Evolutionary conservation across 164 flowering plant species (phyloP), one percentile per base, ranked within the genome.

Genomic region (Vitis rupestris): DNA sequence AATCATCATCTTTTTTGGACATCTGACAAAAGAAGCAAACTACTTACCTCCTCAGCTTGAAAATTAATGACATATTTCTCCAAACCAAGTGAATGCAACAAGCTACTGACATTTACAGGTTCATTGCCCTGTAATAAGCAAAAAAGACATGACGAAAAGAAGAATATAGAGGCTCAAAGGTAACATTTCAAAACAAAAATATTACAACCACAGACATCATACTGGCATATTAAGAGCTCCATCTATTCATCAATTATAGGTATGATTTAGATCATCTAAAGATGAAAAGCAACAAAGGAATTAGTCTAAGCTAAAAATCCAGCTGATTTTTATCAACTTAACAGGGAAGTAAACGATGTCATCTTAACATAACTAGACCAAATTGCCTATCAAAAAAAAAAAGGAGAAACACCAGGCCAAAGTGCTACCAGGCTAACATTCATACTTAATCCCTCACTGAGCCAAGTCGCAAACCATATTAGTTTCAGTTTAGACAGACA

Each of bases 31-130:
- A 56, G 27, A 48, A 69, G 59, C 31, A 66, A 31, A 47, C 11
- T 13, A 68, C 83, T 77, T 55, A 84, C 87, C 67, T 84, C 87
- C 72, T 84, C 87, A 47, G 85, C 87, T 68, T 75, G 83, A 65
- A 84, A 84, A 65, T 13, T 17, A 76, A 82, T 76, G 59, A 67
- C 67, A 61, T 84, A 84, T 62, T 84, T 84, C 44, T 71, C 78
- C 66, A 84, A 66, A 58, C 82, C 84, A 62, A 84, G 84, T 37
- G 82, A 72, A 30, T 82, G 74, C 80, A 84, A 78, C 63, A 84
- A 70, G 68, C 85, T 70, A 59, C 73, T 27, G 31, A 84, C 87
- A 50, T 74, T 79, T 29, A 47, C 70, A 71, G 81, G 78, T 48
- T 78, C 74, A 61, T 80, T 81, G 1, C 64, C 74, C 85, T 82